Base-by-base conservation (phyloP, 1,284 basidiomycete genomes). In the Austroboletus niveus region DNA sequence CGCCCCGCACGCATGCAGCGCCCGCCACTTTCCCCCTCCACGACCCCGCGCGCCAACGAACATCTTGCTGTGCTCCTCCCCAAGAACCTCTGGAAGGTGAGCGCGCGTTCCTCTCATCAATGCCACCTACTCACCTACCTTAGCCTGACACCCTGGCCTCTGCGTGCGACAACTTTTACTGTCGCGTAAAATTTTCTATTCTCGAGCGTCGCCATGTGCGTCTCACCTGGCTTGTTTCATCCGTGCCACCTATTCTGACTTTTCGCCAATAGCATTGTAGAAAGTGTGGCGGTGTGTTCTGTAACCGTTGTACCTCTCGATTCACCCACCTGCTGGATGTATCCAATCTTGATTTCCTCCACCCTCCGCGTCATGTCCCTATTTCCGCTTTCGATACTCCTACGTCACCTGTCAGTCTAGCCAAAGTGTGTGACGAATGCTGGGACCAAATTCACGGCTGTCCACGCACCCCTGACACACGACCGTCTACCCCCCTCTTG, bases 211-310 rank as follows among this genome's bases (percentile, higher is more conserved):
- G 81, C 70, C 87, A 89, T 65, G 84, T 86, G 64, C 62, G 84
- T 75, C 22, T 36, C 38, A 29, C 6, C 27, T 47, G 50, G 53
- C 31, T 24, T 45, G 20, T 40, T 29, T 46, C 38, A 27, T 45
- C 51, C 15, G n/a, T 30, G 51, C 61, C 57, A 47, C n/a, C 42
- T 8, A 54, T 58, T 47, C 63, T 66, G 52, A 59, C 22, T 42
- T 17, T 49, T 42, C 41, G 31, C 43, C 31, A 38, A 52, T 62
- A 86, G 83, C 87, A 90, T 57, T 90, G 87, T 69, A 78, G 87
- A 64, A 89, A 89, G 64, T 90, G 87, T 57, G 87, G 87, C 48
- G 86, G 85, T 54, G 71, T 89, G n/a, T 87, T 83, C 66, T 89
- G 86, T 66, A 68, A 66, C 38, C 66, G 76, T 5, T 89, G 87